phyloP scores from a whole-genome alignment of 108 stramenopile species.

The Parmales sp. region DNA sequence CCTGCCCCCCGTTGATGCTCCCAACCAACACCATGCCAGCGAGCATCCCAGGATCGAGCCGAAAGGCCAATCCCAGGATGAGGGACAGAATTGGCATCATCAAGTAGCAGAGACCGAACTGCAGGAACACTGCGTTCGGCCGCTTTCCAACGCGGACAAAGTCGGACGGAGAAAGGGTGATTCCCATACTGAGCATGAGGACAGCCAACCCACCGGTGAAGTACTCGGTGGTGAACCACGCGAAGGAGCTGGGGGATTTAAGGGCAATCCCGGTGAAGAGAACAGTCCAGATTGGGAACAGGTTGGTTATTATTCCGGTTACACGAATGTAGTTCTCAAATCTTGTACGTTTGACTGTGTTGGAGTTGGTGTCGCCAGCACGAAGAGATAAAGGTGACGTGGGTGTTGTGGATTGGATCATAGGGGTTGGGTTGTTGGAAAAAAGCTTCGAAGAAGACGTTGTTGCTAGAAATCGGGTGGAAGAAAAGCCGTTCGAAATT shows the following conservation, averaged over 20 bases:
- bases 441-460: no score
- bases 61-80: slow-evolving; percentile 62
- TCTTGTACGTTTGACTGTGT: no score
- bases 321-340: slow-evolving; percentile 25
- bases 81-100: slow-evolving; percentile 87
- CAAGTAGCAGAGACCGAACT: slow-evolving; percentile 85
- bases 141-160: slow-evolving; percentile 75
- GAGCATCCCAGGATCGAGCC: slow-evolving; percentile 68
- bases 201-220: slow-evolving; percentile 82
- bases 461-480: no score
- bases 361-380: no score
- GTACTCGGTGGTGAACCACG: slow-evolving; percentile 94
- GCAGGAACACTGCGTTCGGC: slow-evolving; percentile 78
- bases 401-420: no score
- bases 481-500: no score
- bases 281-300: slow-evolving; percentile 48
- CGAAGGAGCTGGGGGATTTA: slow-evolving; percentile 60
- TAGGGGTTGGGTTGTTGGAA: no score
- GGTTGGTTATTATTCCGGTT: slow-evolving; percentile 28
- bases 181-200: slow-evolving; percentile 97
- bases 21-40: slow-evolving; percentile 95
- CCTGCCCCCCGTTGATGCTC: slow-evolving; percentile 93
- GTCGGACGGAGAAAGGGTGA: slow-evolving; percentile 86
- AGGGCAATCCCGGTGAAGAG: slow-evolving; percentile 31
- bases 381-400: no score